Evolutionary conservation across 495 filamentous ascomycete genomes (phyloP), one percentile per base, ranked within the genome.

Genomic region (Diplogelasinospora grovesii): DNA sequence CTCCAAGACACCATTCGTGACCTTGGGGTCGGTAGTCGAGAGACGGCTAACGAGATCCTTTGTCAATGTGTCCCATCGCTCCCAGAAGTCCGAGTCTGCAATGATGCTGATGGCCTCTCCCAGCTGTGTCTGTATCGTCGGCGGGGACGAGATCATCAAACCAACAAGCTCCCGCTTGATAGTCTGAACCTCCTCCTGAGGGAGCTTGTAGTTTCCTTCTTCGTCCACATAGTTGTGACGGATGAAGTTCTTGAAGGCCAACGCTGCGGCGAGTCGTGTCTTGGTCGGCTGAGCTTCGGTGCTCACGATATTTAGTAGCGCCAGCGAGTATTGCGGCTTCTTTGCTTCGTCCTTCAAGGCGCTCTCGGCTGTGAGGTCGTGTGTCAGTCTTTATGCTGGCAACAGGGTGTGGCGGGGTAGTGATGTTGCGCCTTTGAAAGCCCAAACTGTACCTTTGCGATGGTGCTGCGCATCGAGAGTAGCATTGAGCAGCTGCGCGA

Each of bases 241-340:
- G 53, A 99, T 87, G 58, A 90, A 89, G 66, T 99, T 99, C 68
- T 99, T 99, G 75, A 99, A 97, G 68, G 81, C 93, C 32, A 99
- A 72, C 20, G 92, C 87, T 53, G 85, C 84, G n/a, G 92, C 77
- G 30, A 97, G 83, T 19, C 93, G 81, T 48, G 81, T 87, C 52
- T 86, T 88, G 35, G 68, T 61, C 7, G 83, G 78, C 44, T 78
- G 77, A 19, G 68, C 59, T 15, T 79, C 78, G 46, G 79, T 74
- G 15, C 85, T 86, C 36, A 93, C 88, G 55, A 97, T 88, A 40
- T 85, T 85, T 19, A 99, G 79, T 24, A 99, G 77, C 37, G 77
- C 71, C 38, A 95, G 66, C n/a, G 92, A 86, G 65, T 92, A 99
- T 43, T 81, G 79, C 5, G 85, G 82, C 61, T 86, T 84, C 48